phyloP scores from a whole-genome alignment of 148 eudicot genomes.

The Rhododendron griersonianum region DNA sequence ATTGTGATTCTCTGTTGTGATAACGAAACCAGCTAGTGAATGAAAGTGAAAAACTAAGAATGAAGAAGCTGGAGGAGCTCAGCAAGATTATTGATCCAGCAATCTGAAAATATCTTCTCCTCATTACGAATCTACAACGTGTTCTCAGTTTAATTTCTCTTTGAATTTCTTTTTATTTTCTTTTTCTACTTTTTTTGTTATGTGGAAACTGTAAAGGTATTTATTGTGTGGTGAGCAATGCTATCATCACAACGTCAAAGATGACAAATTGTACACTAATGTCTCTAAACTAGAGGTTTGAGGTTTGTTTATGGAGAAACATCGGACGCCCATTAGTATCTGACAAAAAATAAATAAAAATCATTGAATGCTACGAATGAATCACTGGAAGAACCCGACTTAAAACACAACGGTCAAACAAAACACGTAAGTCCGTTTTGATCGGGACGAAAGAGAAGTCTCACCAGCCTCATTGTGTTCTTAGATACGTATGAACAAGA shows the following conservation, averaged over 20 bases:
- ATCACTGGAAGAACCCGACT: neutral
- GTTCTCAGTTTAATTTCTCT: neutral
- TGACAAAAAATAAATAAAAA: neutral
- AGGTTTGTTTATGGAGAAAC: neutral
- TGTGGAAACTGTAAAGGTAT: neutral
- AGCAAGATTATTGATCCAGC: slow-evolving; percentile 27
- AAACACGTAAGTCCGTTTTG: neutral
- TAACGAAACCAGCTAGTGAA: slow-evolving; percentile 27
- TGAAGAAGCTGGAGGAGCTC: slow-evolving; percentile 42
- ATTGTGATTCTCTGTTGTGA: neutral
- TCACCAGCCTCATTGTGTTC: neutral
- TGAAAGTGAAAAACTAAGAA: slow-evolving; percentile 41
- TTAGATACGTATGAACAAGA: neutral
- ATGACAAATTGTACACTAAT: neutral
- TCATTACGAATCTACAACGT: neutral
- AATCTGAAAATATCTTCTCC: neutral
- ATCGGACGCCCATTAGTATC: neutral
- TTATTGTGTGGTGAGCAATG: neutral
- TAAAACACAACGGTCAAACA: neutral
- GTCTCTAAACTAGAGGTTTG: neutral
- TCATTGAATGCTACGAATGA: neutral
- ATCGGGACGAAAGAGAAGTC: neutral
- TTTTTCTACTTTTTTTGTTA: neutral
- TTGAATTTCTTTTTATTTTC: neutral
- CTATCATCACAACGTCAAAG: neutral